Evolutionary conservation across 148 eudicot genomes (phyloP).

Genomic region (Chenopodium formosanum): DNA sequence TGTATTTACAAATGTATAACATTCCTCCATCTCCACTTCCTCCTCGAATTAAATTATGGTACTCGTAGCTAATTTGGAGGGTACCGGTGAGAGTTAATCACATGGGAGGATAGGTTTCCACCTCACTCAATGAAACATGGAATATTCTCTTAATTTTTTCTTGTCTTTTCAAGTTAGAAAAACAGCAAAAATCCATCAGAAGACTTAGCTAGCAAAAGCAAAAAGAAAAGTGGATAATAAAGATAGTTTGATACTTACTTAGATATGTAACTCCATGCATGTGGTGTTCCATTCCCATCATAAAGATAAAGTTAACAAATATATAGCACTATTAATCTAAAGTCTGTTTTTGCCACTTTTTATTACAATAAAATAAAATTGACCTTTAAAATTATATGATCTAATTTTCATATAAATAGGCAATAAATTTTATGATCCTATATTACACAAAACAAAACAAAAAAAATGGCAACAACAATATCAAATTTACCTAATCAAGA

Average conservation of each 20-base stretch:
- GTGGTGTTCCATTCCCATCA: slow-evolving; percentile 20
- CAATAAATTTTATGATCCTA: background rate
- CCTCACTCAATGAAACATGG: background rate
- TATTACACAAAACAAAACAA: no score
- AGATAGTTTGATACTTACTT: background rate
- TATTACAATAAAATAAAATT: background rate
- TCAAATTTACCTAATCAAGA: slow-evolving; percentile 22
- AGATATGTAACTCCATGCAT: slow-evolving; percentile 1
- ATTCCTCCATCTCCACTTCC: no score
- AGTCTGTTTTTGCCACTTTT: slow-evolving; percentile 11
- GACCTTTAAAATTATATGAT: background rate
- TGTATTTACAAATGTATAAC: no score
- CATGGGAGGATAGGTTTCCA: slow-evolving; percentile 9
- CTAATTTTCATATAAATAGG: slow-evolving; percentile 12
- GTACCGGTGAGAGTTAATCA: no score
- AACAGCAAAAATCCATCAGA: no score
- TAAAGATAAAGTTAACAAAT: slow-evolving; percentile 4
- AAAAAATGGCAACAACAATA: slow-evolving; percentile 23
- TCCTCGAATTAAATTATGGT: no score
- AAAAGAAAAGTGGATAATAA: slow-evolving; percentile 9
- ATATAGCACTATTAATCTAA: background rate
- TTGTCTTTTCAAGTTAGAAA: background rate
- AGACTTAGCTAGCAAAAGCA: slow-evolving; percentile 1
- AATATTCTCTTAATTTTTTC: slow-evolving; percentile 9
- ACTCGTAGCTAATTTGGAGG: no score